These are phyloP conservation scores for Arthrobotrys entomopaga DNA, from an alignment of 2,329 filamentous ascomycete species.

Conservation along the genomic window DNA sequence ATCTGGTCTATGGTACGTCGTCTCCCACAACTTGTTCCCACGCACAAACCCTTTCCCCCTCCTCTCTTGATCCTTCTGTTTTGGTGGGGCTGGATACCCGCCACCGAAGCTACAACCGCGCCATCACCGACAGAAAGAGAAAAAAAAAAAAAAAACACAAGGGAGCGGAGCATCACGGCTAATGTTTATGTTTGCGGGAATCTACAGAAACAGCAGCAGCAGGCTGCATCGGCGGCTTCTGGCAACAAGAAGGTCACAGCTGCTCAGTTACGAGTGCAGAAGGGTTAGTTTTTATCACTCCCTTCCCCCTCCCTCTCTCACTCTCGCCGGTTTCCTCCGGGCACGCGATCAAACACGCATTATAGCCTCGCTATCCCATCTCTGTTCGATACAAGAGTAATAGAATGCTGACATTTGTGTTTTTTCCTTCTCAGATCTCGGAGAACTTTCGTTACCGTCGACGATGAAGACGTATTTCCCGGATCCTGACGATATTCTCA, in stretches of 20 bases:
- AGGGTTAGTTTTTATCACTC: slow-evolving; percentile 70
- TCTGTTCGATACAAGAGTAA: not conserved
- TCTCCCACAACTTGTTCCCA: no score
- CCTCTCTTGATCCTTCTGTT: slow-evolving; percentile 17
- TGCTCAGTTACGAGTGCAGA: slow-evolving; percentile 92
- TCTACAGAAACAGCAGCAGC: slow-evolving; percentile 90
- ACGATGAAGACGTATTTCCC: slow-evolving; percentile 86
- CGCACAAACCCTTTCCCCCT: no score
- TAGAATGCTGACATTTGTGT: not conserved
- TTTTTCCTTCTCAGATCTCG: slow-evolving; percentile 35
- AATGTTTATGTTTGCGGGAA: slow-evolving; percentile 14
- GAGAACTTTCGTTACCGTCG: slow-evolving; percentile 77
- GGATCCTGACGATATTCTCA: slow-evolving; percentile 84
- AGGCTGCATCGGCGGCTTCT: slow-evolving; percentile 87
- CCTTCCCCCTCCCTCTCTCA: slow-evolving; percentile 3
- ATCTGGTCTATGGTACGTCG: slow-evolving; percentile 95
- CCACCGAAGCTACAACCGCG: slow-evolving; percentile 53
- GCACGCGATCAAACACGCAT: slow-evolving; percentile 22
- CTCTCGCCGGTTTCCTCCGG: slow-evolving; percentile 6
- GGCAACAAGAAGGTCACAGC: slow-evolving; percentile 98
- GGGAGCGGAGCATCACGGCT: slow-evolving; percentile 25
- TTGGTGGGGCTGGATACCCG: slow-evolving; percentile 5
- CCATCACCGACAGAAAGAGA: not conserved
- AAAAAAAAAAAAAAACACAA: not conserved
- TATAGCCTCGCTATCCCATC: not conserved